Evolutionary conservation across 2,329 filamentous ascomycete species (phyloP).

Genomic region (Paecilomyces variotii): DNA sequence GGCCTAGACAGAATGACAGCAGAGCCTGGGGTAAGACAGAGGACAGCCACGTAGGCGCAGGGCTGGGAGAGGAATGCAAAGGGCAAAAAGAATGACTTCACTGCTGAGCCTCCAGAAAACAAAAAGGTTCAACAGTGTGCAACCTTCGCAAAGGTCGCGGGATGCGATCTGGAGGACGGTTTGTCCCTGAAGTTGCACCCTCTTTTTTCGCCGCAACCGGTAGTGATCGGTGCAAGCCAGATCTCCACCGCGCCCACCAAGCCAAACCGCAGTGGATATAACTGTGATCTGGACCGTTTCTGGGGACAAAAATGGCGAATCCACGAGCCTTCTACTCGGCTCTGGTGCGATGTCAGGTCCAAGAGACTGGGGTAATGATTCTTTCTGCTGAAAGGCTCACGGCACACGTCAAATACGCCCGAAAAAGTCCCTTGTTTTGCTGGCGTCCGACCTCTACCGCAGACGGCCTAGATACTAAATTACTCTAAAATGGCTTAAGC

Average conservation of each 20-base stretch:
- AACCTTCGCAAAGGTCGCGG: not conserved
- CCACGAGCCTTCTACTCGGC: not conserved
- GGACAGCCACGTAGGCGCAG: not conserved
- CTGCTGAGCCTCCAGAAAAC: not conserved
- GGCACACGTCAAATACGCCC: not conserved
- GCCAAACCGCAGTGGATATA: not conserved
- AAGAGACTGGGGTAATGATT: not conserved
- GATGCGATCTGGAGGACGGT: not conserved
- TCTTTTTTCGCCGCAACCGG: constrained; percentile 1
- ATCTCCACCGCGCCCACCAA: not conserved
- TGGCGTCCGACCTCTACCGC: not conserved
- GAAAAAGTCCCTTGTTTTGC: not conserved
- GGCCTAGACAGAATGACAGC: not conserved
- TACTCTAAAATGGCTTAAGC: not conserved
- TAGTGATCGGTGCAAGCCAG: constrained; percentile 2
- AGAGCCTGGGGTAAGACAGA: not conserved
- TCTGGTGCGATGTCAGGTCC: not conserved
- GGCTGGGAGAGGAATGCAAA: not conserved
- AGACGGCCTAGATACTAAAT: not conserved
- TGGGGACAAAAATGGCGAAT: not conserved
- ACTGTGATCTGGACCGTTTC: not conserved
- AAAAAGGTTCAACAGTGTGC: not conserved
- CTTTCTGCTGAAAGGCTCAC: not conserved
- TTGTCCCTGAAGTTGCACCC: constrained; percentile 2
- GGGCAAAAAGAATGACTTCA: not conserved